A percentile compares a stretch with the other conserved stretches of the same genome.
These are phyloP conservation scores for Solanum acaule DNA, from an alignment of 257 asterid genomes.

Conservation along the genomic window DNA sequence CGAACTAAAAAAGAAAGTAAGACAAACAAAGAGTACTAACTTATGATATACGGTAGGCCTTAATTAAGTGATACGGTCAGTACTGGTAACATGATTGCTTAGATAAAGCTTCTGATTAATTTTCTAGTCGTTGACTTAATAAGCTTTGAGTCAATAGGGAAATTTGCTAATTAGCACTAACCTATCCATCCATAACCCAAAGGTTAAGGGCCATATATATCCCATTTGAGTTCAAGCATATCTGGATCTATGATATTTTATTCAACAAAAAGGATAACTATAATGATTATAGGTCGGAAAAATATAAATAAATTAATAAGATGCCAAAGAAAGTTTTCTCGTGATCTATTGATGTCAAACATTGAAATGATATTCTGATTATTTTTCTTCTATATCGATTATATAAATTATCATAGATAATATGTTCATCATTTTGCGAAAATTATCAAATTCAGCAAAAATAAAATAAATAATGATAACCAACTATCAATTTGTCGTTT, in stretches of 20 bases:
- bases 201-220: background rate
- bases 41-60: background rate
- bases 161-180: background rate
- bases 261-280: background rate
- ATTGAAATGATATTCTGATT: background rate
- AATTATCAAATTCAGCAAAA: background rate
- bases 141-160: background rate
- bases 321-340: background rate
- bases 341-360: background rate
- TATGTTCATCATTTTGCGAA: background rate
- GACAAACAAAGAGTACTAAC: background rate
- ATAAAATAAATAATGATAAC: too few relatives aligned
- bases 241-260: background rate
- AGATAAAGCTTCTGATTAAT: background rate
- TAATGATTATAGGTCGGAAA: background rate
- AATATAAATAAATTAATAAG: background rate
- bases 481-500: background rate
- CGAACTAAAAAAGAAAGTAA: too few relatives aligned
- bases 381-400: background rate
- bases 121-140: background rate
- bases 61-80: too few relatives aligned
- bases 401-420: background rate
- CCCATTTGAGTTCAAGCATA: background rate
- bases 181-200: background rate
- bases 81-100: background rate